phyloP scores from a whole-genome alignment of 768 basidiomycete species.

The Lactarius akahatsu region DNA sequence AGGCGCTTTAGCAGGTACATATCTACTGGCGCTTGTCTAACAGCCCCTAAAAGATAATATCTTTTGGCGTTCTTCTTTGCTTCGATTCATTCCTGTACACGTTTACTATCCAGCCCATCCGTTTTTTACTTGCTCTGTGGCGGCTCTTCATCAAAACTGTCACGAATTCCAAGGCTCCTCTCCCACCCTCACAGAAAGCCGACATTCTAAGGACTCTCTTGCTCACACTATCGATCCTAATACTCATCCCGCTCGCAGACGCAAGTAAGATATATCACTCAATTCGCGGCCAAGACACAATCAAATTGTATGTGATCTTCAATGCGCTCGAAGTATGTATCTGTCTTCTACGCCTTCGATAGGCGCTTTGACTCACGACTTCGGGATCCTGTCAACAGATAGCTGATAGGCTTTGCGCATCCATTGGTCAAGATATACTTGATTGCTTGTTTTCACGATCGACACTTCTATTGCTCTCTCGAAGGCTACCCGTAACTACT shows the following conservation, averaged over 20 bases:
- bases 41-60: conserved; percentile 60
- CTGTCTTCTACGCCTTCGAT: conserved; percentile 17
- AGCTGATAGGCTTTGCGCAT: conserved; percentile 89
- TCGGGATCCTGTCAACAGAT: conserved; percentile 53
- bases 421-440: conserved; percentile 95
- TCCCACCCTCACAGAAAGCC: conserved; percentile 88
- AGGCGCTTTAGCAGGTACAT: conserved; percentile 23
- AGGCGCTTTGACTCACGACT: not conserved
- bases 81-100: conserved; percentile 97
- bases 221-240: conserved; percentile 66
- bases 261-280: conserved; percentile 98
- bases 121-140: conserved; percentile 64
- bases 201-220: conserved; percentile 84
- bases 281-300: conserved; percentile 96
- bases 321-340: conserved; percentile 88
- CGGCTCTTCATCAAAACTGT: conserved; percentile 53
- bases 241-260: conserved; percentile 83
- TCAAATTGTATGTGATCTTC: conserved; percentile 98
- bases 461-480: conserved; percentile 74
- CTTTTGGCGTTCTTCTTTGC: conserved; percentile 91
- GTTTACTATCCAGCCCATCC: conserved; percentile 95
- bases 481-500: conserved; percentile 55
- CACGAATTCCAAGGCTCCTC: conserved; percentile 46
- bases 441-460: conserved; percentile 96
- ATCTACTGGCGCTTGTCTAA: not conserved